Percentiles rank a stretch among this genome's conserved stretches.
These are phyloP conservation scores for Boletus bicolor DNA, from an alignment of 768 basidiomycete genomes.

Conservation along the genomic window DNA sequence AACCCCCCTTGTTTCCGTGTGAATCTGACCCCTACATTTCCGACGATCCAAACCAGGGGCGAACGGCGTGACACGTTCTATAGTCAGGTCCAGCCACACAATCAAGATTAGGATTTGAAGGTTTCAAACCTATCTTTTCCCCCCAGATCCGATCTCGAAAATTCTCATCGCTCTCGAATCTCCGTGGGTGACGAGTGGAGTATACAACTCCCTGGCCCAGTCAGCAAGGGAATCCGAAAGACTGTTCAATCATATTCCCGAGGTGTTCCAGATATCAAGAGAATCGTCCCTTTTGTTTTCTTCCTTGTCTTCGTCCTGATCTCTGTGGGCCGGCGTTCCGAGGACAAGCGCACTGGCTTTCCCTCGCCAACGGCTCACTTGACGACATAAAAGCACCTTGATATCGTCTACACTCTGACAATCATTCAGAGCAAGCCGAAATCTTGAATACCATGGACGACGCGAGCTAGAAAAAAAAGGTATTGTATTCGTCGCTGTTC, in stretches of 20 bases:
- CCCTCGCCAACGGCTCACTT: slow-evolving; percentile 53
- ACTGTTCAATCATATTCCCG: not conserved
- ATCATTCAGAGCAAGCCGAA: slow-evolving; percentile 43
- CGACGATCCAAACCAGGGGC: too few relatives aligned
- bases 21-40: not conserved
- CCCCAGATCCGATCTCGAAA: too few relatives aligned
- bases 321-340: not conserved
- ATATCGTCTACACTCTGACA: slow-evolving; percentile 47
- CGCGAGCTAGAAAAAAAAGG: slow-evolving; percentile 32
- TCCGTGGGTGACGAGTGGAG: too few relatives aligned
- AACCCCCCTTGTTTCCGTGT: not conserved
- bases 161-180: too few relatives aligned
- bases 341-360: slow-evolving; percentile 14
- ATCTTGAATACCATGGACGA: slow-evolving; percentile 55
- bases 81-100: too few relatives aligned
- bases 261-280: slow-evolving; percentile 1
- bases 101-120: too few relatives aligned
- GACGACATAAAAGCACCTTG: slow-evolving; percentile 40
- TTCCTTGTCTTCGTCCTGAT: not conserved
- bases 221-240: too few relatives aligned
- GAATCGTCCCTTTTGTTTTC: not conserved
- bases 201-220: too few relatives aligned
- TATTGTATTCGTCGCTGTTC: not conserved
- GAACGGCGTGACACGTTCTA: too few relatives aligned
- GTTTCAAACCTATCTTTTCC: too few relatives aligned